Base-by-base conservation (phyloP, 2,329 filamentous ascomycete species). In the Graphilbum fragrans region DNA sequence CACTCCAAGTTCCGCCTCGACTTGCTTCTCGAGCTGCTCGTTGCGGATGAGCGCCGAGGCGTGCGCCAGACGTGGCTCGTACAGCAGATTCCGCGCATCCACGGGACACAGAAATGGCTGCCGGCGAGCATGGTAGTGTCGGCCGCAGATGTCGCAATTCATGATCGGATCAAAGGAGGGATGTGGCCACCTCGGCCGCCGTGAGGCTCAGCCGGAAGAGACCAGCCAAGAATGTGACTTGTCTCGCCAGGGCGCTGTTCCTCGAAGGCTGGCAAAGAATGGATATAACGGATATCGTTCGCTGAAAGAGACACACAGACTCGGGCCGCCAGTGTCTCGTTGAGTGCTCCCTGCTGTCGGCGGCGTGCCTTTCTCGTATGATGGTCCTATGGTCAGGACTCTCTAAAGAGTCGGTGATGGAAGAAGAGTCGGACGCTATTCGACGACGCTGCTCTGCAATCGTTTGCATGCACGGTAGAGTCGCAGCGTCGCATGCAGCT, bases 91-190 rank as follows among this genome's bases (percentile, higher is more conserved):
- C 39, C 81, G 73, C 37, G 77, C 80, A 61, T 86, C 83, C 37
- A 80, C 73, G 21, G 72, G 65, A 56, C 82, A 87, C 51, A 83
- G 65, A 52, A 84, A 82, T 12, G 75, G 75, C 41, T 78, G 59
- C 53, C 65, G 70, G 49, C 67, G 62, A n/a, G 67, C 52, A 48
- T 72, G 67, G 58, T 74, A 65, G 53, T 63, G 57, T 53, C 73
- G 66, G 58, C 66, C 63, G 58, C 82, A 86, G 57, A 83, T 73
- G 56, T 77, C 70, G 64, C 82, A 86, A 55, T 74, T 74, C 78
- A 85, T 83, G 45, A 55, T 62, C n/a, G n/a, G n/a, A n/a, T n/a
- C n/a, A n/a, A n/a, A n/a, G 59, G 8, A 10, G 17, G 23, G 3
- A 21, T 25, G 17, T 19, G 19, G 19, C 14, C 34, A 18, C 6